Evolutionary conservation across 169 alveolate genomes (phyloP), one percentile per base, ranked within the genome.

Genomic region (Neospora caninum): DNA sequence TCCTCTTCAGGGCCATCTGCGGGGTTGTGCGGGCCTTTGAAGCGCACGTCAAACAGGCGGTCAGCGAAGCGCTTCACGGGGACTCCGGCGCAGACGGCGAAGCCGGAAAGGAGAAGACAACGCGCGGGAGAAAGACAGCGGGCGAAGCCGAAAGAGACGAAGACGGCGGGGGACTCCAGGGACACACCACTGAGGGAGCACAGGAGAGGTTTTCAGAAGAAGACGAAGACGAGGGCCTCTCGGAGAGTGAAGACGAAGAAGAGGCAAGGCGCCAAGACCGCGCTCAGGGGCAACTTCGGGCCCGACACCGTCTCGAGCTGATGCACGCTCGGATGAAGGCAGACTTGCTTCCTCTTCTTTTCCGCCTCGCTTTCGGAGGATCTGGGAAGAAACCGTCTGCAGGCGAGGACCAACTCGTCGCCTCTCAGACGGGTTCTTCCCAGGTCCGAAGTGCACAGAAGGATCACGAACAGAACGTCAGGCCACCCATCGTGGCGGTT

Each of bases 301-400:
- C 86, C n/a, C 86, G 86, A 36, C 86, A n/a, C 39, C 86, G 86
- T n/a, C 22, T 78, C 20, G 86, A 78, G 86, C 45, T 78, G 86
- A 78, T 78, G 86, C 86, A 78, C 0, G 86, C 86, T 0, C 39
- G 86, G 18, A 78, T 78, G 10, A 78, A 38, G 86, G 42, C 78
- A 25, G 92, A 92, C 42, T 88, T 92, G 58, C 38, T 86, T 31
- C 95, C 95, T 34, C 86, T 92, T 80, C 78, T 92, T 31, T 92
- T 58, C 58, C 94, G 91, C 18, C 94, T 92, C 4, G 94, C 94
- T 38, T 92, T 92, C 58, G 87, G 86, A 4, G 1, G n/a, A 2
- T 29, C 86, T 38, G 39, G 43, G 86, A 78, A 78, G 45, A 78
- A 78, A 25, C n/a, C 49, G 27, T 16, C 22, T 43, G 29, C 1